Base-by-base conservation (phyloP, 306 rosid genomes). In the Cucurbita ficifolia region DNA sequence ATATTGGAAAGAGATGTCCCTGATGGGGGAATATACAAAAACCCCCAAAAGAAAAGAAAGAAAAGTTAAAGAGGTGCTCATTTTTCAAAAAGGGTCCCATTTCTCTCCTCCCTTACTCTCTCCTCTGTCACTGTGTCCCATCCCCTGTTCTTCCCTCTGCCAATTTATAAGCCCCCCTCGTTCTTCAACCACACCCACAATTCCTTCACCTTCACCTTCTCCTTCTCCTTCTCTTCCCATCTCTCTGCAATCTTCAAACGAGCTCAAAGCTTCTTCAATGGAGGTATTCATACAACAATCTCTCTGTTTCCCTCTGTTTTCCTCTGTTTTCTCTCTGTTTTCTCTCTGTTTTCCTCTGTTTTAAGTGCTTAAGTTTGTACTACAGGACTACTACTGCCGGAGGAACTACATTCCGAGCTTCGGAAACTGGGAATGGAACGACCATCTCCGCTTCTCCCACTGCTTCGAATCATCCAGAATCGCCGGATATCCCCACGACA, bases 361-460 rank as follows among this genome's bases (percentile, higher is more conserved):
- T 14, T 14, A 5, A 48, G 16, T 46, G 10, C 3, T 48, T 48
- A 48, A 8, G 14, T 16, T 21, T 57, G 4, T 7, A 7, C 1
- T 17, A 21, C 17, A 92, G 97, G 98, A 89, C n/a, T 80, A 82
- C 53, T 82, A 73, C 77, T 83, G 73, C 77, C 78, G 82, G 76
- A 86, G 87, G 63, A 84, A 72, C 14, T 86, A 87, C 24, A 84
- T 94, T 0, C 97, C 98, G 16, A 87, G 87, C 8, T 94, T 94
- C 82, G 98, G 98, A 48, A 89, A 96, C 84, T 94, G 96, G 98
- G 92, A 94, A 70, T 93, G 96, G 96, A 91, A 93, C 56, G 90
- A 85, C 12, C 85, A 86, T 55, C 77, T 94, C 7, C 96, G 92
- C 7, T 94, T 89, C 81, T 87, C 97, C 0, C 84, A 90, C 82